These are phyloP conservation scores for Flaveria bidentis DNA, from an alignment of 129 eudicot genomes.

Conservation along the genomic window DNA sequence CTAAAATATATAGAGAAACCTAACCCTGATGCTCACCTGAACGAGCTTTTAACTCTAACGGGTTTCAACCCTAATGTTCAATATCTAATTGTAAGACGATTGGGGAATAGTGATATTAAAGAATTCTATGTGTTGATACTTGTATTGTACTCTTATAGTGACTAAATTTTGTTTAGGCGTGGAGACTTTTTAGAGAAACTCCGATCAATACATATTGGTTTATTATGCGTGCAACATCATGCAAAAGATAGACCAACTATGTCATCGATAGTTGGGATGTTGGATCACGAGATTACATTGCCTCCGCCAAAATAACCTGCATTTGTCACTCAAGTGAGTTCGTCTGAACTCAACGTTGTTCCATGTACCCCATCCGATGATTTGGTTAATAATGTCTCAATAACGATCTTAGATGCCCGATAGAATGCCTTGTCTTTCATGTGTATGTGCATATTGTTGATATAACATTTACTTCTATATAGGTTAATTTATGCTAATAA, in stretches of 20 bases:
- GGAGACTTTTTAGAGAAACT: background rate
- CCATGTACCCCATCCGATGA: background rate
- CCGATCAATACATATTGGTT: conserved; percentile 28
- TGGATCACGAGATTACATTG: background rate
- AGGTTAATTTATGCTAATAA: too few relatives aligned
- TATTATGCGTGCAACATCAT: conserved; percentile 35
- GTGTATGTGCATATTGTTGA: background rate
- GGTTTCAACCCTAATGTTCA: too few relatives aligned
- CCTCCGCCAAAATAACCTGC: background rate
- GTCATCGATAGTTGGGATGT: background rate
- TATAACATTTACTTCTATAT: too few relatives aligned
- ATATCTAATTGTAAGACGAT: too few relatives aligned
- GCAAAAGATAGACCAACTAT: conserved; percentile 37
- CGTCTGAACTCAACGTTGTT: background rate
- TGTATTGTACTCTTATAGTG: background rate
- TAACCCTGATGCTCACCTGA: too few relatives aligned
- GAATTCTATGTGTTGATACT: too few relatives aligned
- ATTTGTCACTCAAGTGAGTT: background rate
- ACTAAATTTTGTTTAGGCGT: background rate
- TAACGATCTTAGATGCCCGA: background rate
- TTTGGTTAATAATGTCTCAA: background rate
- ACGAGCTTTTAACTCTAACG: too few relatives aligned
- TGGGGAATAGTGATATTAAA: too few relatives aligned
- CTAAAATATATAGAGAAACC: too few relatives aligned
- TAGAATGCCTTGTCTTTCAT: background rate